Conservation (phyloP, 768 basidiomycete genomes). For the Phylloporus sp. region DNA sequence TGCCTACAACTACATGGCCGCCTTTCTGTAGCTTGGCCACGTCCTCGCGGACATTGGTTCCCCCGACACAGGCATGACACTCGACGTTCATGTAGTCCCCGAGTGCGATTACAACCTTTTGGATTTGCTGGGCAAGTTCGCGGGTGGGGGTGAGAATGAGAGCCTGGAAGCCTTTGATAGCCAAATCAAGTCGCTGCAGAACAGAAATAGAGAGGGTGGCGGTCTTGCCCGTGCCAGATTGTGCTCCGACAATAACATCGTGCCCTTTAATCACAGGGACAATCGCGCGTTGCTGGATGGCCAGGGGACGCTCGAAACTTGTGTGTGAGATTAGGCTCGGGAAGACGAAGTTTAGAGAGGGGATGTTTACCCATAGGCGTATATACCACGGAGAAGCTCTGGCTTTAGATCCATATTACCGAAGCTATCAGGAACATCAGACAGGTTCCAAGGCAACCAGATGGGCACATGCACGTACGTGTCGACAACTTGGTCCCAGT, state of each 20-base stretch:
- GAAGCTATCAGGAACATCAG: slow-evolving; percentile 55
- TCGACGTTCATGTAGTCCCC: slow-evolving; percentile 95
- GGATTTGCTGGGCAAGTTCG: slow-evolving; percentile 96
- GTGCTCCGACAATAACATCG: slow-evolving; percentile 98
- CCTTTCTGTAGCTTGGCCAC: slow-evolving; percentile 97
- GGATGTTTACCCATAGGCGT: slow-evolving; percentile 84
- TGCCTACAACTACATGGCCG: slow-evolving; percentile 86
- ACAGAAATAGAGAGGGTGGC: slow-evolving; percentile 99
- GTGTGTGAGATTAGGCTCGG: not conserved
- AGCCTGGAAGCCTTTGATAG: slow-evolving; percentile 90
- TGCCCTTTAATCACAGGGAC: slow-evolving; percentile 97
- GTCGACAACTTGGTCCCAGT: slow-evolving; percentile 97
- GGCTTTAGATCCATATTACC: slow-evolving; percentile 98
- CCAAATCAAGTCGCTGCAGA: slow-evolving; percentile 89
- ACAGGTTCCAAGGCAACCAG: not conserved
- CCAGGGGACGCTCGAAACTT: slow-evolving; percentile 96
- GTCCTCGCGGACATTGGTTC: slow-evolving; percentile 96
- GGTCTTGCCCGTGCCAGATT: slow-evolving; percentile 99
- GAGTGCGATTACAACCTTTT: slow-evolving; percentile 92
- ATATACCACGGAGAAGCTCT: slow-evolving; percentile 95
- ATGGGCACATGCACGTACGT: slow-evolving; percentile 59
- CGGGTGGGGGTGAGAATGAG: slow-evolving; percentile 97
- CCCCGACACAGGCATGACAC: slow-evolving; percentile 96
- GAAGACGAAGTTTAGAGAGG: not conserved
- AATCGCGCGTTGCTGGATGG: slow-evolving; percentile 99